phyloP scores from a whole-genome alignment of 2,329 filamentous ascomycete genomes.

The Coccinonectria pachysandricola region DNA sequence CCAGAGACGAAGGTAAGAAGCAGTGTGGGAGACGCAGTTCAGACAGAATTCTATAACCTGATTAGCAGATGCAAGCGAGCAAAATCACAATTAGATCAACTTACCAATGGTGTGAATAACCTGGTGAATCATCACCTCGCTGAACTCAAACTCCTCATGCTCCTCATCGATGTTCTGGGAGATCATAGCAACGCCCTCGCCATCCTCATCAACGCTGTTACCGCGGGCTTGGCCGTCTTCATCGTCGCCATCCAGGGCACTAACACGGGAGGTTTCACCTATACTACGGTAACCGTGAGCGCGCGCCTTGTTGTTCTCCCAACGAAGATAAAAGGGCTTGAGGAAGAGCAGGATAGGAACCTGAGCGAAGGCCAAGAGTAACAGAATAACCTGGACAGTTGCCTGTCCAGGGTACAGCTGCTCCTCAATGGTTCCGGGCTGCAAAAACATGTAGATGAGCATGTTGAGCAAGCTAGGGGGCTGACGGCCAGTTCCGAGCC shows the following conservation, averaged over 20 bases:
- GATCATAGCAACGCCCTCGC: constrained; percentile 79
- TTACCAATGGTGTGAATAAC: constrained; percentile 96
- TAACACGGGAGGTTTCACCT: constrained; percentile 78
- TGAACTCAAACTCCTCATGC: constrained; percentile 95
- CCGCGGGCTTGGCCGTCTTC: constrained; percentile 51
- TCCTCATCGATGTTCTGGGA: constrained; percentile 76
- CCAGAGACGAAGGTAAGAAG: constrained; percentile 97
- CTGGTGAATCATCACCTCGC: constrained; percentile 97
- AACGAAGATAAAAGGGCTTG: constrained; percentile 91
- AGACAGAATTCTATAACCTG: constrained; percentile 74
- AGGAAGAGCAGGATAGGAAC: constrained; percentile 87
- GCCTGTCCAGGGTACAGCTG: constrained; percentile 71
- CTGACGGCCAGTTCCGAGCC: constrained; percentile 50
- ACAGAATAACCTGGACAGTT: constrained; percentile 62
- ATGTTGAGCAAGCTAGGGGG: constrained; percentile 93
- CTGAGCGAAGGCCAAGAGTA: constrained; percentile 74
- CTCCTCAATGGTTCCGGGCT: constrained; percentile 64
- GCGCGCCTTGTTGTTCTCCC: constrained; percentile 82
- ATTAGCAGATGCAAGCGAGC: constrained; percentile 19
- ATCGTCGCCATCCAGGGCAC: constrained; percentile 82
- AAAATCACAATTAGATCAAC: constrained; percentile 20
- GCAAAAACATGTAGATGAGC: constrained; percentile 99
- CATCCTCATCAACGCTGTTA: constrained; percentile 51
- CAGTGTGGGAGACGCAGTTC: constrained; percentile 97
- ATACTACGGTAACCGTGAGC: constrained; percentile 87